Conservation (phyloP, 495 filamentous ascomycete species). For the Annulohypoxylon stygium region DNA sequence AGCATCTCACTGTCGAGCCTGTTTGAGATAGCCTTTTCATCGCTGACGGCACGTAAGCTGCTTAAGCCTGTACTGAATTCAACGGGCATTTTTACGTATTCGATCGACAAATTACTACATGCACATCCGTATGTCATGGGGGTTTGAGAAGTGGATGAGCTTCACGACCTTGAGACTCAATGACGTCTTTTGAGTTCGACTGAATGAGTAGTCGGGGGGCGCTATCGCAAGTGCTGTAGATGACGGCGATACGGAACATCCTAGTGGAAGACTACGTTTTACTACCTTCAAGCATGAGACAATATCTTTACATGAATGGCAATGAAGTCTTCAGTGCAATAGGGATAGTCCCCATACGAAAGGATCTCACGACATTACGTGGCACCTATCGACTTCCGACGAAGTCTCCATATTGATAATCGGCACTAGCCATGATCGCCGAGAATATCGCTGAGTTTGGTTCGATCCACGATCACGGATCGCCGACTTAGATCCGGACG, state of each 20-base stretch:
- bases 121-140: neutral
- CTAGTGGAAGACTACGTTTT: neutral
- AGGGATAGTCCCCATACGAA: neutral
- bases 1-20: neutral
- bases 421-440: neutral
- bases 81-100: neutral
- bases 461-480: slow-evolving; percentile 4
- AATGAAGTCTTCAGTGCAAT: neutral
- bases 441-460: neutral
- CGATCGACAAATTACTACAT: neutral
- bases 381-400: neutral
- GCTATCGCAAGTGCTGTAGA: neutral
- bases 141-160: neutral
- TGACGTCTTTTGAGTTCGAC: neutral
- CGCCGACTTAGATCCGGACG: neutral
- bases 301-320: neutral
- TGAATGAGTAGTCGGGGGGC: neutral
- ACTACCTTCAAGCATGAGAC: neutral
- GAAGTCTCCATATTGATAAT: neutral
- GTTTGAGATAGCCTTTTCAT: neutral
- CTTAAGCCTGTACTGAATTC: neutral
- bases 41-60: neutral
- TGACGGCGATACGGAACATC: neutral
- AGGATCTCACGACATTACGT: slow-evolving; percentile 22
- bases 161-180: neutral